These are phyloP conservation scores for Tylopilus balloui DNA, from an alignment of 768 basidiomycete genomes.

Conservation along the genomic window DNA sequence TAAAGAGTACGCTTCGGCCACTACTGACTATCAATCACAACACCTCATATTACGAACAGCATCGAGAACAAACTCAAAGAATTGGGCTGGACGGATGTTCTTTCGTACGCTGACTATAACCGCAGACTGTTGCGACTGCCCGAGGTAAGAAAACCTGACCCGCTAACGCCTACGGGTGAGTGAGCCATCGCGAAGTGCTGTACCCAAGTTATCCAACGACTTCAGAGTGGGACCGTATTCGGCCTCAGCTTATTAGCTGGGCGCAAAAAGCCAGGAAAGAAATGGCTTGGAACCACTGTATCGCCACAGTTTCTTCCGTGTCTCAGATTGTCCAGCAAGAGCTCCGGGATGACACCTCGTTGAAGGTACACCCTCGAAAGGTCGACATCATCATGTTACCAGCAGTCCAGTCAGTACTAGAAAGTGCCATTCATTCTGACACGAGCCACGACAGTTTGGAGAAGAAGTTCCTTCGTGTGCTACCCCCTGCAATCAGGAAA, in stretches of 20 bases:
- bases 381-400: conserved; percentile 8
- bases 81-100: background rate
- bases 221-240: conserved; percentile 12
- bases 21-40: background rate
- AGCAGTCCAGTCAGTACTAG: background rate
- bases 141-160: conserved; percentile 4
- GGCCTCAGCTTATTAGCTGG: background rate
- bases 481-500: background rate
- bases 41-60: conserved; percentile 1
- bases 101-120: no score
- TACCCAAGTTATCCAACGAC: background rate
- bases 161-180: conserved; percentile 11
- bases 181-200: background rate
- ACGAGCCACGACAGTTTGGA: background rate
- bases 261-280: background rate
- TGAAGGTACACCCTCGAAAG: background rate
- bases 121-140: background rate
- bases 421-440: background rate
- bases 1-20: background rate
- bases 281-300: background rate
- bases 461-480: background rate
- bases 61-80: background rate
- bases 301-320: no score
- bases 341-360: background rate
- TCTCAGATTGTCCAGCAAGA: background rate